phyloP scores from a whole-genome alignment of 495 filamentous ascomycete species.

The Cercophora scortea region DNA sequence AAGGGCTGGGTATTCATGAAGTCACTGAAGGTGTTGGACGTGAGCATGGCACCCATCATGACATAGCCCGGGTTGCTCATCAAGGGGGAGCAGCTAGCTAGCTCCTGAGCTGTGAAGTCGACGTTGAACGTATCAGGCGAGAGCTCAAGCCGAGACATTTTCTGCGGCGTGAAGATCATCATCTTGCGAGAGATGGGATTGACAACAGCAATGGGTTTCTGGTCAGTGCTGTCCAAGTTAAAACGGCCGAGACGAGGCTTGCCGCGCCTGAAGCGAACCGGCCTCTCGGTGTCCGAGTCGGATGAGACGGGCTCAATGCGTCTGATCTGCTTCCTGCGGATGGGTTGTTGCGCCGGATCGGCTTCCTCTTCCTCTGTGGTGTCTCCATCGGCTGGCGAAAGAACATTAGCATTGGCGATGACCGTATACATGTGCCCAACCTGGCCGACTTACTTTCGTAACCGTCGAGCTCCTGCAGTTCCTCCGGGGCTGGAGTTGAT shows the following conservation, averaged over 20 bases:
- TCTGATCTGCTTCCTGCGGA: slow-evolving; percentile 47
- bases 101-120: slow-evolving; percentile 36
- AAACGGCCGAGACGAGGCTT: slow-evolving; percentile 45
- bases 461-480: slow-evolving; percentile 53
- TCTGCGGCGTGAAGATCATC: slow-evolving; percentile 51
- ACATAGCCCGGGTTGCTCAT: slow-evolving; percentile 61
- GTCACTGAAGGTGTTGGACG: slow-evolving; percentile 44
- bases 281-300: slow-evolving; percentile 36
- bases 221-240: slow-evolving; percentile 47
- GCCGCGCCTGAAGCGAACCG: slow-evolving; percentile 26
- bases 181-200: slow-evolving; percentile 63
- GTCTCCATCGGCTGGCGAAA: slow-evolving; percentile 64
- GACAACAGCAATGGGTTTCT: slow-evolving; percentile 66
- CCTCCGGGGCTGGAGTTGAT: slow-evolving; percentile 31
- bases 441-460: slow-evolving; percentile 63
- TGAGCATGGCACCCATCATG: slow-evolving; percentile 64
- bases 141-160: slow-evolving; percentile 30
- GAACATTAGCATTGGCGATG: slow-evolving; percentile 43
- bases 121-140: slow-evolving; percentile 39
- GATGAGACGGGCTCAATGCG: slow-evolving; percentile 31
- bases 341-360: slow-evolving; percentile 27
- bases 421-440: slow-evolving; percentile 16
- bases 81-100: slow-evolving; percentile 47
- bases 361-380: slow-evolving; percentile 78
- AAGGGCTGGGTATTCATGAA: slow-evolving; percentile 57